phyloP scores from a whole-genome alignment of 345 rosid genomes.

The Angophora floribunda region DNA sequence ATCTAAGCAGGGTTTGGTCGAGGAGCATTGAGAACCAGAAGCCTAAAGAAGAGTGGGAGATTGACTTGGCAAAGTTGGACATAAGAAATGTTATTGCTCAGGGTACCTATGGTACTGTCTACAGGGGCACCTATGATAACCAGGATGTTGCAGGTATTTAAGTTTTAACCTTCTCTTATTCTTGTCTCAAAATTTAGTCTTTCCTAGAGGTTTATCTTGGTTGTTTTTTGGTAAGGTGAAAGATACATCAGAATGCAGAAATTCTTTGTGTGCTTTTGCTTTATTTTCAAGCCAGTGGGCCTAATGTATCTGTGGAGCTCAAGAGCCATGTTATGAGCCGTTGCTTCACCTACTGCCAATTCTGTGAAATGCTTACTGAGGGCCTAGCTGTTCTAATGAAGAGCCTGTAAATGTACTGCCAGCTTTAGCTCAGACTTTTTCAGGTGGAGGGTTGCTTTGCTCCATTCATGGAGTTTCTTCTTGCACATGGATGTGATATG shows the following conservation, averaged over 20 bases:
- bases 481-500: neutral
- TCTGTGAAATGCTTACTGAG: neutral
- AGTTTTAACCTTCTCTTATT: neutral
- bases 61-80: constrained; percentile 72
- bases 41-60: constrained; percentile 85
- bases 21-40: constrained; percentile 11
- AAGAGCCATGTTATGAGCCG: neutral
- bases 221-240: neutral
- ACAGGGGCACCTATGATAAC: constrained; percentile 55
- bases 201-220: neutral
- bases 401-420: neutral
- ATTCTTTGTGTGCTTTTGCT: neutral
- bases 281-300: neutral
- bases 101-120: constrained; percentile 86
- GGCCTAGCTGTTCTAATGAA: neutral
- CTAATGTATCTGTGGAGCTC: neutral
- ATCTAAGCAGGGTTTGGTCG: constrained; percentile 59
- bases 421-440: neutral
- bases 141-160: constrained; percentile 81
- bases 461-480: neutral
- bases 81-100: constrained; percentile 48
- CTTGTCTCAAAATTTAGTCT: neutral
- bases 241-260: neutral
- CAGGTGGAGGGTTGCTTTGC: neutral
- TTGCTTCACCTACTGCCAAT: neutral